Base-by-base conservation (phyloP, 2,329 filamentous ascomycete genomes). In the Apiospora hydei region DNA sequence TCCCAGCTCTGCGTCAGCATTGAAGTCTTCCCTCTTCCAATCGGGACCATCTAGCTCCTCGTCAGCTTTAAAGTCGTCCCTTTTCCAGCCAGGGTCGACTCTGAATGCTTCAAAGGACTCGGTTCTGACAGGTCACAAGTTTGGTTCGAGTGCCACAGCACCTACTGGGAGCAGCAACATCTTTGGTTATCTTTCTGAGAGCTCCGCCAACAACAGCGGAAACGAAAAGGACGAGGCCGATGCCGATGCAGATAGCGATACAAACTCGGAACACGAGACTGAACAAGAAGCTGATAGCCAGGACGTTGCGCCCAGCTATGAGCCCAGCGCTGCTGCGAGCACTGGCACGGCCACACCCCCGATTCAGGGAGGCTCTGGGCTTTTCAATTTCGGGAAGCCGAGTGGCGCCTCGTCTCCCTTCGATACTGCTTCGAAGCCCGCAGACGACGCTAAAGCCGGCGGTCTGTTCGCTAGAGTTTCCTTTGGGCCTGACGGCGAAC, bases 131-230 rank as follows among this genome's bases (percentile, higher is more conserved):
- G 70, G 64, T 8, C 77, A 78, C 44, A 77, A 79, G 71, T 61
- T 76, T 69, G 77, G 73, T 13, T 75, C 76, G n/a, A 72, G 72
- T 11, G 77, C 78, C 41, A 64, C 79, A 0, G 67, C 67, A 16
- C 13, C 66, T 26, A 71, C 78, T 34, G 78, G 75, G 21, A 77
- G 80, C 67, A 90, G 80, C 66, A 90, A 91, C 77, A 90, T 90
- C 69, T 92, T 92, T 77, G 86, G 85, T 34, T 88, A 91, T 75
- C 83, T 91, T 10, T 90, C 89, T 1, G 88, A 89, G 44, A 88
- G 87, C 75, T 88, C 87, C 18, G 82, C 85, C 53, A 88, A 88
- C 78, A 88, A 85, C 69, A 90, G 88, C 74, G 86, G 85, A 0
- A 83, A 84, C 47, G 84, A 84, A 72, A 81, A 84, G 53, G 84